phyloP scores from a whole-genome alignment of 495 filamentous ascomycete genomes.

The Xylaria sp. region DNA sequence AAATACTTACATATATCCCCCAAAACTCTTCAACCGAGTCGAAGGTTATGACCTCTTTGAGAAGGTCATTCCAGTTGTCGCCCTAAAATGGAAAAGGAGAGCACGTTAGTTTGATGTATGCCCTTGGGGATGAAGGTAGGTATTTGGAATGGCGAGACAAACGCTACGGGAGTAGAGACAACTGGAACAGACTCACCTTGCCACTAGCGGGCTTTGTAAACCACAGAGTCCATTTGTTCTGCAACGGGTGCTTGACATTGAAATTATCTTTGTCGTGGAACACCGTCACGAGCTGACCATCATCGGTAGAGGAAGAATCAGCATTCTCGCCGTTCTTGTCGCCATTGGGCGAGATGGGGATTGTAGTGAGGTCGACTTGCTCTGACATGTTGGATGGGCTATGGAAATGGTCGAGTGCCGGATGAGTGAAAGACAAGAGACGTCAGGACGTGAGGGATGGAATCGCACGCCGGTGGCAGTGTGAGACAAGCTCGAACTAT shows the following conservation, averaged over 20 bases:
- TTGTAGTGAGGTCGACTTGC: conserved; percentile 66
- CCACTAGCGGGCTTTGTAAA: conserved; percentile 98
- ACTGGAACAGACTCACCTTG: conserved; percentile 68
- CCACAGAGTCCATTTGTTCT: conserved; percentile 98
- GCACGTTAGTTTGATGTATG: not conserved
- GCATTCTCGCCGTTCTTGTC: conserved; percentile 52
- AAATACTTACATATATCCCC: conserved; percentile 89
- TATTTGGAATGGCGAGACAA: not conserved
- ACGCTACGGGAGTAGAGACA: not conserved
- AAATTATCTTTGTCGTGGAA: conserved; percentile 98
- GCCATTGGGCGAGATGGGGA: conserved; percentile 76
- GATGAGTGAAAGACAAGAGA: not conserved
- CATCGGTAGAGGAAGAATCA: conserved; percentile 44
- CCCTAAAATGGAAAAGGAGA: conserved; percentile 60
- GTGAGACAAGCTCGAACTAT: not conserved
- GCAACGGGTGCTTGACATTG: conserved; percentile 96
- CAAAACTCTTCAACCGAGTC: conserved; percentile 99
- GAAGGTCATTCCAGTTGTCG: conserved; percentile 96
- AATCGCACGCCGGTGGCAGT: conserved; percentile 9
- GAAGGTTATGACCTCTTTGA: conserved; percentile 98
- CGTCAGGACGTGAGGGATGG: not conserved
- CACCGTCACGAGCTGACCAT: conserved; percentile 75
- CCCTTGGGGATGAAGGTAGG: not conserved
- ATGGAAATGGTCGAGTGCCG: not conserved
- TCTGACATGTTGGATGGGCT: conserved; percentile 49